Base-by-base conservation (phyloP, 768 basidiomycete genomes). In the Suillus lakei region DNA sequence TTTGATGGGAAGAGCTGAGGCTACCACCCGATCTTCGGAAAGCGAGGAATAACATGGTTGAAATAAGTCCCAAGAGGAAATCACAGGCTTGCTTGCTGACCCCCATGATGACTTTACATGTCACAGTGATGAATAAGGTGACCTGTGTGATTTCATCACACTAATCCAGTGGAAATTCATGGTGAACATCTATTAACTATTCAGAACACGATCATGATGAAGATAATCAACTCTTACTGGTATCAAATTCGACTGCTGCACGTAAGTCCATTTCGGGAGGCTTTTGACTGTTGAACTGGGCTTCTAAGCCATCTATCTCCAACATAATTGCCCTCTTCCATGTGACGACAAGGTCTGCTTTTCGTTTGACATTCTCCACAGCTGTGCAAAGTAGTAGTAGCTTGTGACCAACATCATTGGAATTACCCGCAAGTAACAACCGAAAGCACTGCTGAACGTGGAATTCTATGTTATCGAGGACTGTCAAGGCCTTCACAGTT, bases 51-150 rank as follows among this genome's bases (percentile, higher is more conserved):
- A 56, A 15, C 39, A 56, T 4, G 28, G 69, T 23, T 16, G 53
- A 67, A 0, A 77, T 48, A 2, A 66, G 46, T 4, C n/a, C 23
- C 7, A 77, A 46, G 18, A 77, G 61, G 63, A 75, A 73, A 28
- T 74, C 60, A 9, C 64, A 54, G 0, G 39, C 64, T 10, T 6
- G 10, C 1, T 4, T 39, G 9, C 70, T 59, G 21, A 75, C 54
- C 2, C 68, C 67, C 60, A 73, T 66, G 16, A 77, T 28, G 15
- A 70, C 32, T 51, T 44, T 44, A 44, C 44, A 46, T 3, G 9
- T 46, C 44, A 46, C 44, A 46, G 0, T 0, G 4, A 46, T 23
- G 44, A 46, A 46, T 46, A 46, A 12, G 8, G 44, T 10, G 44
- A 46, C n/a, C n/a, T 46, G 44, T n/a, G 44, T 9, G 4, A 46